A percentile compares a stretch with the other conserved stretches of the same genome.
Conservation (phyloP, 2,329 filamentous ascomycete genomes). For the Alternaria sp. region DNA sequence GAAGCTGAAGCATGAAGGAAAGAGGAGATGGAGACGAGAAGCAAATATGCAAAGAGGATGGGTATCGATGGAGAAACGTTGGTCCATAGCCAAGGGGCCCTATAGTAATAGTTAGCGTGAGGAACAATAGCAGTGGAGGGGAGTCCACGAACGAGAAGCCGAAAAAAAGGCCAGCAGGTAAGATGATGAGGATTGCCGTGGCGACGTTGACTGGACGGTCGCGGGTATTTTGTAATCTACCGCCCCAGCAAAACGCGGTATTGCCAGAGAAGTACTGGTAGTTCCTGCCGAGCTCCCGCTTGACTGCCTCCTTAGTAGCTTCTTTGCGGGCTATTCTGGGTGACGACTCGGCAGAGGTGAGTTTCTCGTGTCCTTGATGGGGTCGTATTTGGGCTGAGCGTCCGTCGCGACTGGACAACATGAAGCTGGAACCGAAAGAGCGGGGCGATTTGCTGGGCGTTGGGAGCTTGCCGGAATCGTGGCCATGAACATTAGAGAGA, state of each 20-base stretch:
- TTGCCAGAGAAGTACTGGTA: slow-evolving; percentile 95
- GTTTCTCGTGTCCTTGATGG: slow-evolving; percentile 73
- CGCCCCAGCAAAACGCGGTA: slow-evolving; percentile 85
- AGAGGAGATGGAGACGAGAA: slow-evolving; percentile 87
- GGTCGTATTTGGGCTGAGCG: slow-evolving; percentile 55
- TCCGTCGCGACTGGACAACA: slow-evolving; percentile 65
- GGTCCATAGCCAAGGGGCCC: slow-evolving; percentile 82
- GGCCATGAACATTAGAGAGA: slow-evolving; percentile 65
- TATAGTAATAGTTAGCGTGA: slow-evolving; percentile 38
- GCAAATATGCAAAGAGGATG: slow-evolving; percentile 88
- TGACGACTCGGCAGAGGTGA: slow-evolving; percentile 81
- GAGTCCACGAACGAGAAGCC: slow-evolving; percentile 67
- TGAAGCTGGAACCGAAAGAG: slow-evolving; percentile 78
- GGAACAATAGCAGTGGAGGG: background rate
- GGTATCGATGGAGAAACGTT: slow-evolving; percentile 88
- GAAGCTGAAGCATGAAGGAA: slow-evolving; percentile 92
- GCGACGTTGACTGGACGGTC: slow-evolving; percentile 88
- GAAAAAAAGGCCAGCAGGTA: slow-evolving; percentile 85
- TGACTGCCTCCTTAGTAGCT: slow-evolving; percentile 46
- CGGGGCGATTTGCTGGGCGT: slow-evolving; percentile 73
- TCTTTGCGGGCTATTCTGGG: slow-evolving; percentile 64
- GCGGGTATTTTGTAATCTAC: slow-evolving; percentile 84
- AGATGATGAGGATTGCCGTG: slow-evolving; percentile 78
- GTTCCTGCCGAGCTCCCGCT: slow-evolving; percentile 68
- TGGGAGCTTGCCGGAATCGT: slow-evolving; percentile 58